These are phyloP conservation scores for Cyberlindnera euphorbiiphila DNA, from an alignment of 805 yeast species.

Conservation along the genomic window DNA sequence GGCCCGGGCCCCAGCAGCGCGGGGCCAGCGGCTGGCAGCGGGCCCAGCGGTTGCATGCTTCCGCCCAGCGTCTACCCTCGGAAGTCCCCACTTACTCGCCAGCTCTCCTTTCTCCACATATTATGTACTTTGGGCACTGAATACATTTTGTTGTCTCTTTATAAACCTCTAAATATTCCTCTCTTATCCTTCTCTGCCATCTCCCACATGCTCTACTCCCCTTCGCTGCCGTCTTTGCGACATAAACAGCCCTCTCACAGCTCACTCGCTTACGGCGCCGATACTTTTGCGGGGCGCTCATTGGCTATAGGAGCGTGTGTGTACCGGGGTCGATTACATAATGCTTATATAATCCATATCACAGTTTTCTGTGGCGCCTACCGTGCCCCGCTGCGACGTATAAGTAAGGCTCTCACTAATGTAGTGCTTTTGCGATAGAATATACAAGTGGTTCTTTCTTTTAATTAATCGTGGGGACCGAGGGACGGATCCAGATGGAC, in stretches of 20 bases:
- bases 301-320: conserved; percentile 1
- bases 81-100: background rate
- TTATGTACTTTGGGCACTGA: too few species aligned
- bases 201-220: too few species aligned
- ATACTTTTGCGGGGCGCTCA: conserved; percentile 1
- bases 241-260: too few species aligned
- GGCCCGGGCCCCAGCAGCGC: too few species aligned
- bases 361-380: too few species aligned
- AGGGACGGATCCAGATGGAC: conserved; percentile 2
- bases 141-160: background rate
- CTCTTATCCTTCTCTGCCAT: too few species aligned
- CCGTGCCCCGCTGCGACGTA: too few species aligned
- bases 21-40: too few species aligned
- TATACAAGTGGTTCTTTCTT: background rate
- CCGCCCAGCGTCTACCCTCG: conserved; percentile 5
- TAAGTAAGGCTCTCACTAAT: too few species aligned
- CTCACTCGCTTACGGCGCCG: conserved; percentile 9
- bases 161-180: too few species aligned
- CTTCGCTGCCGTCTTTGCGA: too few species aligned
- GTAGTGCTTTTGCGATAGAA: background rate
- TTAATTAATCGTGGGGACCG: too few species aligned
- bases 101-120: background rate
- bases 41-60: conserved; percentile 15
- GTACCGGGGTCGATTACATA: background rate
- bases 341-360: background rate